phyloP scores from a whole-genome alignment of 306 rosid genomes.

The Lablab purpureus region DNA sequence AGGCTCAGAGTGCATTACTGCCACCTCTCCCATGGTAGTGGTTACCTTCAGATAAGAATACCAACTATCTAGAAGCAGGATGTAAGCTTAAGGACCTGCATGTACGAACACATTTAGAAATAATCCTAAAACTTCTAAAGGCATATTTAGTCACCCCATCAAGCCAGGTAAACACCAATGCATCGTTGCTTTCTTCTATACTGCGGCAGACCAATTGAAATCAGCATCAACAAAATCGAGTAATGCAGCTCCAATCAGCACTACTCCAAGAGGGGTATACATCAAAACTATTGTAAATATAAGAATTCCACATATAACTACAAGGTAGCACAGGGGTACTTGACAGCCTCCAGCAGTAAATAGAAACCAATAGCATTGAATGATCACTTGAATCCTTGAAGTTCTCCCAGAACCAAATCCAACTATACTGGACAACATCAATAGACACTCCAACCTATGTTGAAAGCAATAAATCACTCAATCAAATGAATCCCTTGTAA shows the following conservation, averaged over 20 bases:
- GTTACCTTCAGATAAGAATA: constrained; percentile 47
- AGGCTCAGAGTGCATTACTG: constrained; percentile 55
- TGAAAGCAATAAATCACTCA: constrained; percentile 80
- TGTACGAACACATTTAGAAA: constrained; percentile 61
- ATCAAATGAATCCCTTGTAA: constrained; percentile 71
- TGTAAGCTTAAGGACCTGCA: constrained; percentile 78
- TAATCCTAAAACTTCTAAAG: constrained; percentile 58
- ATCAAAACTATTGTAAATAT: constrained; percentile 70
- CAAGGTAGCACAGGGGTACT: constrained; percentile 62
- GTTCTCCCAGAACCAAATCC: constrained; percentile 78
- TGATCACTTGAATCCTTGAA: constrained; percentile 76
- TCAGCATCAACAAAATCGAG: constrained; percentile 77
- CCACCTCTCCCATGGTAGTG: constrained; percentile 66
- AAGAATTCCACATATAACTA: constrained; percentile 67
- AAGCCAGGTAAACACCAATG: constrained; percentile 74
- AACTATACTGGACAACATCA: constrained; percentile 71
- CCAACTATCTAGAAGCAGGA: constrained; percentile 57
- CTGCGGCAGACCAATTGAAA: constrained; percentile 75
- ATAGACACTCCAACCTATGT: constrained; percentile 85
- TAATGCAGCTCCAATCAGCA: constrained; percentile 79
- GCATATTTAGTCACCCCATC: constrained; percentile 73
- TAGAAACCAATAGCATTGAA: constrained; percentile 59
- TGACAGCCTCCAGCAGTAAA: constrained; percentile 71
- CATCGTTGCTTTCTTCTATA: constrained; percentile 76
- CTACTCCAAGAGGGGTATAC: constrained; percentile 62